A percentile compares a stretch with the other conserved stretches of the same genome.
Evolutionary conservation across 2,329 filamentous ascomycete species (phyloP).

Genomic region (Pezicula neosporulosa): DNA sequence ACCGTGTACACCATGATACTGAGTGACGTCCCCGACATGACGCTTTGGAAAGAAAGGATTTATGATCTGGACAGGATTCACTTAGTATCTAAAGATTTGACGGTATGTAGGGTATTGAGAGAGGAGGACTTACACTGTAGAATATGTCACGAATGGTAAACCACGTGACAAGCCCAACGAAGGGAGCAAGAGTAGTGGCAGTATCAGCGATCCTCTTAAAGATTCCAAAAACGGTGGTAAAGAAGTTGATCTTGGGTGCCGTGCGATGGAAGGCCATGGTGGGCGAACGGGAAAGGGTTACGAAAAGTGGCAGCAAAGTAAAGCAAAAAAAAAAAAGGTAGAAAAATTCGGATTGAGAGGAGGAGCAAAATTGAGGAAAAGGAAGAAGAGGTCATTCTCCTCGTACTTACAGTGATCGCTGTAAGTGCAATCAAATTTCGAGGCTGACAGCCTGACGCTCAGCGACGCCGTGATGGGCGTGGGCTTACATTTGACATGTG

Average conservation of each 20-base stretch:
- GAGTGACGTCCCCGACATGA: not conserved
- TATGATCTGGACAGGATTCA: not conserved
- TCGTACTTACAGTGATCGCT: no score
- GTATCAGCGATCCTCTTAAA: not conserved
- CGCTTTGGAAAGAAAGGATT: not conserved
- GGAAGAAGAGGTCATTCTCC: no score
- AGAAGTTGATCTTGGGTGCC: not conserved
- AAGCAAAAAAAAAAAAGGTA: no score
- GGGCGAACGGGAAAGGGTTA: no score
- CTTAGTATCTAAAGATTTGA: not conserved
- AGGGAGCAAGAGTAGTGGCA: not conserved
- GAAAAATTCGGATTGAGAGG: no score
- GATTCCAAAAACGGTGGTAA: not conserved
- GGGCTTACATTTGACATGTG: no score
- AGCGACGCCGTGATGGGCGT: no score
- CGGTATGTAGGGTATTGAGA: not conserved
- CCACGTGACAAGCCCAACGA: not conserved
- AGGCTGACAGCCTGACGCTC: no score
- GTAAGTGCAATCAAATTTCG: no score
- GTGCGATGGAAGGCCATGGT: no score
- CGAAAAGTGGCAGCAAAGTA: no score
- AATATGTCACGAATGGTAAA: not conserved
- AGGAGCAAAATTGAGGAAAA: no score
- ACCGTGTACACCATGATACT: not conserved
- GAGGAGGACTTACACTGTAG: not conserved